Percentiles rank a stretch among this genome's conserved stretches.
phyloP scores from a whole-genome alignment of 805 yeast species.

The Yarrowia sp. region DNA sequence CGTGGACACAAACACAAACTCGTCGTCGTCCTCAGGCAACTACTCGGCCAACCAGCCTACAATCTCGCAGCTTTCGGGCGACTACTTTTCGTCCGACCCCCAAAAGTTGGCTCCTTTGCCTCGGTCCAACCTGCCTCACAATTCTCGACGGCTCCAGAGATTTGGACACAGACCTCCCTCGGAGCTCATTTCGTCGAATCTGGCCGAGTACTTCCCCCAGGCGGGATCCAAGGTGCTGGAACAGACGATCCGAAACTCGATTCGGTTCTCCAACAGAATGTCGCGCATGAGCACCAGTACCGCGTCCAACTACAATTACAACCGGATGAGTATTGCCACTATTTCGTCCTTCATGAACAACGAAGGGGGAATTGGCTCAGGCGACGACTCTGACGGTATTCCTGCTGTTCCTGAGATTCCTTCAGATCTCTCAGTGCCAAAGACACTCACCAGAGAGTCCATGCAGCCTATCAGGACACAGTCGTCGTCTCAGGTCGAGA shows the following conservation, averaged over 20 bases:
- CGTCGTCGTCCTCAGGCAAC: conserved; percentile 7
- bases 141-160: conserved; percentile 19
- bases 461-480: conserved; percentile 31
- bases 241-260: conserved; percentile 83
- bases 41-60: conserved; percentile 32
- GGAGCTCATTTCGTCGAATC: conserved; percentile 85
- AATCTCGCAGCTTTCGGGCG: conserved; percentile 31
- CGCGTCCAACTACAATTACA: conserved; percentile 39
- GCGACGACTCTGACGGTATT: conserved; percentile 42
- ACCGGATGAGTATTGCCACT: conserved; percentile 48
- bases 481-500: conserved; percentile 30
- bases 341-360: conserved; percentile 46
- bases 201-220: conserved; percentile 91
- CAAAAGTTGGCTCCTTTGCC: conserved; percentile 16
- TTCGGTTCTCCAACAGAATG: conserved; percentile 73
- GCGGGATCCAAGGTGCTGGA: conserved; percentile 74
- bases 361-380: conserved; percentile 29
- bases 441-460: conserved; percentile 11
- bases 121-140: conserved; percentile 24
- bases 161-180: conserved; percentile 90
- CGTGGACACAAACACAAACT: neutral
- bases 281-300: conserved; percentile 51
- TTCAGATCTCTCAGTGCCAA: conserved; percentile 16
- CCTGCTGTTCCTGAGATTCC: conserved; percentile 44
- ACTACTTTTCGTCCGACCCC: conserved; percentile 26